Conservation (phyloP, 2,329 filamentous ascomycete genomes). For the Stagonosporopsis cucurbitacearum region DNA sequence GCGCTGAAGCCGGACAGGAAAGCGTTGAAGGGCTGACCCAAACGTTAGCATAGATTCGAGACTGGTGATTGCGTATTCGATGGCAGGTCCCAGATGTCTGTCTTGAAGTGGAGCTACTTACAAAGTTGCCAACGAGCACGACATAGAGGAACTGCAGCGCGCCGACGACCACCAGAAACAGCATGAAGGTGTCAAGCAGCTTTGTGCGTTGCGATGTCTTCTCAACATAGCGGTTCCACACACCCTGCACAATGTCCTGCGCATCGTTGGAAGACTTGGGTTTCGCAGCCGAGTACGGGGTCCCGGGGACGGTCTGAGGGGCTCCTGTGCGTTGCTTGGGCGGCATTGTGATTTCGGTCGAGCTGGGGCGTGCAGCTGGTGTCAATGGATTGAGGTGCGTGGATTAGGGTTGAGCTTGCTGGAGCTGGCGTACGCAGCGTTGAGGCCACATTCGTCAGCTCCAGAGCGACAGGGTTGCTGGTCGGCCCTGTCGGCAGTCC, state of each 20-base stretch:
- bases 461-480: constrained; percentile 11
- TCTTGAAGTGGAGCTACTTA: constrained; percentile 59
- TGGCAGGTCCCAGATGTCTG: too few species aligned
- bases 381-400: constrained; percentile 15
- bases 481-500: constrained; percentile 21
- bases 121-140: constrained; percentile 89
- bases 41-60: neutral
- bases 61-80: neutral
- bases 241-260: constrained; percentile 68
- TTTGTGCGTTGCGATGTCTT: constrained; percentile 89
- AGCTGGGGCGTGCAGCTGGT: neutral
- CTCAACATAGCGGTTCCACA: constrained; percentile 79
- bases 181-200: constrained; percentile 90
- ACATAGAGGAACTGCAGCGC: constrained; percentile 95
- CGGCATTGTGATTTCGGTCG: constrained; percentile 32
- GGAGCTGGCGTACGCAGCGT: constrained; percentile 18
- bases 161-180: constrained; percentile 82
- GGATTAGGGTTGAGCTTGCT: constrained; percentile 19
- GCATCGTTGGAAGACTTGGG: constrained; percentile 44
- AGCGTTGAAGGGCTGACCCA: constrained; percentile 92
- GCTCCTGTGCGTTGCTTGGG: constrained; percentile 41
- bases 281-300: constrained; percentile 32
- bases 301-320: constrained; percentile 22
- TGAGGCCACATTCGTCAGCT: constrained; percentile 36
- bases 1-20: constrained; percentile 95